Percentiles rank a stretch among this genome's conserved stretches.
These are phyloP conservation scores for Parascedosporium putredinis DNA, from an alignment of 2,329 filamentous ascomycete genomes.

Conservation along the genomic window DNA sequence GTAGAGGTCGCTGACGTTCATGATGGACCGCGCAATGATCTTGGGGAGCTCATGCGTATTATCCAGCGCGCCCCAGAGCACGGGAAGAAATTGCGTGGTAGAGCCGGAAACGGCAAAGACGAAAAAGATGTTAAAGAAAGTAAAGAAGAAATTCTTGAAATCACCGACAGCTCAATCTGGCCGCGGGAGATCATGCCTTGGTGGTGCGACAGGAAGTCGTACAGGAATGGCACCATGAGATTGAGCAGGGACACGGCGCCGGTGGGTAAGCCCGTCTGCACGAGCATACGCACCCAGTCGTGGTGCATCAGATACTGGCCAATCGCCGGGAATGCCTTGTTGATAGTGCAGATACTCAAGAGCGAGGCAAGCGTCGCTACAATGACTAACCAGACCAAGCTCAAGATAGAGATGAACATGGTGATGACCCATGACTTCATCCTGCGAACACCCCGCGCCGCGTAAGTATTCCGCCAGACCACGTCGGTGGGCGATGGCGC, in stretches of 20 bases:
- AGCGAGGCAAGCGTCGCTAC: conserved; percentile 70
- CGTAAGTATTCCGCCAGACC: conserved; percentile 91
- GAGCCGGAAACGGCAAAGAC: conserved; percentile 85
- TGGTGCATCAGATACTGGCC: conserved; percentile 58
- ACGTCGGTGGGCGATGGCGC: conserved; percentile 85
- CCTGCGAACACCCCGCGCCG: conserved; percentile 63
- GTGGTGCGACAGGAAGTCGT: conserved; percentile 81
- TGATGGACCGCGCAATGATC: conserved; percentile 65
- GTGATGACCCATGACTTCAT: conserved; percentile 77
- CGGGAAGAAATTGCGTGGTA: conserved; percentile 62
- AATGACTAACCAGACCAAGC: conserved; percentile 78
- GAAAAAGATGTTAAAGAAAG: conserved; percentile 97
- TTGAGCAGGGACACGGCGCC: conserved; percentile 78
- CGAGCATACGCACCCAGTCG: conserved; percentile 59
- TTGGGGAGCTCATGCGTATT: conserved; percentile 72
- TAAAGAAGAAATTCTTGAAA: conserved; percentile 99
- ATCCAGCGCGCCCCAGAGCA: conserved; percentile 62
- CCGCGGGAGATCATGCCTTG: conserved; percentile 94
- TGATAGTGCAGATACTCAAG: conserved; percentile 71
- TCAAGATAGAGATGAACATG: conserved; percentile 68
- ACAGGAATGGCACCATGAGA: conserved; percentile 82
- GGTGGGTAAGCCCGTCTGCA: conserved; percentile 82
- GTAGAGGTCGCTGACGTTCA: conserved; percentile 72
- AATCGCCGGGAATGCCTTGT: conserved; percentile 59
- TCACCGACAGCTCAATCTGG: conserved; percentile 86